A percentile compares a stretch with the other conserved stretches of the same genome.
phyloP scores from a whole-genome alignment of 768 basidiomycete species.

The Coprinopsis strossmayeri region DNA sequence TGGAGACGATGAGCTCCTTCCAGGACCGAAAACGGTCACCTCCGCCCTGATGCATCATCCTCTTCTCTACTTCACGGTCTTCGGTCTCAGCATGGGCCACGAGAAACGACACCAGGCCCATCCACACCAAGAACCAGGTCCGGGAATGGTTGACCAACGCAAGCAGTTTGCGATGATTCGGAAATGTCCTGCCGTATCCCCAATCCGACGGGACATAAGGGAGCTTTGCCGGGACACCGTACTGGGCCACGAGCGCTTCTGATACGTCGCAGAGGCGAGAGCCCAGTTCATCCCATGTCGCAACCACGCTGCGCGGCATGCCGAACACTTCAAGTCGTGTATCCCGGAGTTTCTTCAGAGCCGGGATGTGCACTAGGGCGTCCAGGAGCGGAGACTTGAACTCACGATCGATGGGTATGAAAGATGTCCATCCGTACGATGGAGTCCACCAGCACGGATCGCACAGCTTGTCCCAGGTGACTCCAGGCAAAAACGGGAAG shows the following conservation, averaged over 20 bases:
- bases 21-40: background rate
- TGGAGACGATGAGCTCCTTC: background rate
- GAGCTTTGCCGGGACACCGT: background rate
- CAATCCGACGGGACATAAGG: background rate
- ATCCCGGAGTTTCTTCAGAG: background rate
- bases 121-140: background rate
- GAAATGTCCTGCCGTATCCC: background rate
- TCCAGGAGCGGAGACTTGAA: background rate
- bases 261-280: background rate
- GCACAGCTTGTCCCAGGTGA: background rate
- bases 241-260: background rate
- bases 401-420: background rate
- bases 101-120: background rate
- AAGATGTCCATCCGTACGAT: background rate
- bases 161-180: background rate
- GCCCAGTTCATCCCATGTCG: background rate
- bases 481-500: background rate
- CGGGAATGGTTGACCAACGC: background rate
- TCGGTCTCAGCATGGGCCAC: background rate
- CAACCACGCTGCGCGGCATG: background rate
- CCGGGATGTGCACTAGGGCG: background rate
- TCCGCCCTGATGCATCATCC: background rate
- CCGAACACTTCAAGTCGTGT: background rate
- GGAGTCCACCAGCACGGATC: background rate
- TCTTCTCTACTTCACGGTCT: background rate